phyloP scores from a whole-genome alignment of 805 yeast genomes.

The Barnettozyma pratensis region DNA sequence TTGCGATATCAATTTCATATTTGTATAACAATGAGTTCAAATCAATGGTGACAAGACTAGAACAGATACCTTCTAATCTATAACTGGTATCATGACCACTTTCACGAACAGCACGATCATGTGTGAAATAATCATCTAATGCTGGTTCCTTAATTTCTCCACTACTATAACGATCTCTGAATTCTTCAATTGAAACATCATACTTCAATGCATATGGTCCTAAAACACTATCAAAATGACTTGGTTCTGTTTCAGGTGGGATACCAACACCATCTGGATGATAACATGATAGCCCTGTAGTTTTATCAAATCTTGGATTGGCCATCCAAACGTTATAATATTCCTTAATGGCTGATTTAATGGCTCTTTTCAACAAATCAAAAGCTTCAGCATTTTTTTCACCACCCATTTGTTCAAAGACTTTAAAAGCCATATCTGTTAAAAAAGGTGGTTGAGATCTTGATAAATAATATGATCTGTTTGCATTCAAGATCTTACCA shows the following conservation, averaged over 20 bases:
- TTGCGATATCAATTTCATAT: slow-evolving; percentile 82
- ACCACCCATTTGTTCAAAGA: slow-evolving; percentile 55
- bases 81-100: slow-evolving; percentile 95
- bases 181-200: slow-evolving; percentile 51
- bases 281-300: slow-evolving; percentile 80
- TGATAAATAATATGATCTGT: slow-evolving; percentile 83
- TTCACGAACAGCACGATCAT: slow-evolving; percentile 93
- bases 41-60: slow-evolving; percentile 86
- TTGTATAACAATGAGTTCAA: slow-evolving; percentile 80
- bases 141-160: slow-evolving; percentile 66
- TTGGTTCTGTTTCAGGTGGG: slow-evolving; percentile 93
- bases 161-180: slow-evolving; percentile 63
- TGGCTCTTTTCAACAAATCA: slow-evolving; percentile 60
- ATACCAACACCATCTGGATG: slow-evolving; percentile 90
- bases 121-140: slow-evolving; percentile 83
- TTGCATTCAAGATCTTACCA: slow-evolving; percentile 91
- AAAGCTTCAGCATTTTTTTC: slow-evolving; percentile 43
- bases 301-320: slow-evolving; percentile 65
- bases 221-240: slow-evolving; percentile 75
- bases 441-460: slow-evolving; percentile 96
- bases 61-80: slow-evolving; percentile 85
- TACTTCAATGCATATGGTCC: slow-evolving; percentile 64
- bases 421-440: slow-evolving; percentile 82
- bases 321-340: slow-evolving; percentile 77
- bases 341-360: slow-evolving; percentile 79